Conservation (phyloP, 768 basidiomycete species). For the Boletus rufocinnamomeus region DNA sequence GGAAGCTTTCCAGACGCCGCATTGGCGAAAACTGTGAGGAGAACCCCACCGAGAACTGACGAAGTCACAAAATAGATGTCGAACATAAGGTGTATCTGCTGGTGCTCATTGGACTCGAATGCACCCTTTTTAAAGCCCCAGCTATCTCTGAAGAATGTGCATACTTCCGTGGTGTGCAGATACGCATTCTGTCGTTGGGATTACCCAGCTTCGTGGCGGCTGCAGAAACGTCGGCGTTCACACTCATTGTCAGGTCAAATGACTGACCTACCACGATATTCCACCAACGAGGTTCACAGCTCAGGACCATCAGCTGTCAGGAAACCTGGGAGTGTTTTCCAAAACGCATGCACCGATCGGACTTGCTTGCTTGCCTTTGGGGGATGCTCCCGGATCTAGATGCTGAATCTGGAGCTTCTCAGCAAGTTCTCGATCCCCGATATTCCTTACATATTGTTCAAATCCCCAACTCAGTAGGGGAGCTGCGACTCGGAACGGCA, state of each 20-base stretch:
- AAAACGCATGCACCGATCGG: neutral
- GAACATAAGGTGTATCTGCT: slow-evolving; percentile 9
- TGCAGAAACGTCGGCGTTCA: neutral
- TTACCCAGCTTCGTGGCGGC: neutral
- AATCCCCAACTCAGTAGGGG: neutral
- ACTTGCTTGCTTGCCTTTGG: neutral
- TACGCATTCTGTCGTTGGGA: neutral
- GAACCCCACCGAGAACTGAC: slow-evolving; percentile 19
- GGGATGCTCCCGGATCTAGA: neutral
- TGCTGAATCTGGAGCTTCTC: neutral
- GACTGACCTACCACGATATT: neutral
- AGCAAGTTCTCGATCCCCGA: neutral
- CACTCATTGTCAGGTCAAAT: neutral
- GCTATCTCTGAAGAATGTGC: neutral
- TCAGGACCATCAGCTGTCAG: too few relatives aligned
- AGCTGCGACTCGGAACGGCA: neutral
- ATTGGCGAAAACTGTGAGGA: slow-evolving; percentile 18
- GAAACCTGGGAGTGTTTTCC: neutral
- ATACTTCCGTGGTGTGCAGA: neutral
- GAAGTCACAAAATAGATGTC: slow-evolving; percentile 15
- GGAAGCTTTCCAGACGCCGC: slow-evolving; percentile 12
- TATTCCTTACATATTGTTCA: neutral
- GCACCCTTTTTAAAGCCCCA: slow-evolving; percentile 4
- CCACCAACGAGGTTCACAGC: neutral
- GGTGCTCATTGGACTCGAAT: neutral